phyloP scores from a whole-genome alignment of 192 early-diverging fungal genomes.

The Entophlyctis luteolus region DNA sequence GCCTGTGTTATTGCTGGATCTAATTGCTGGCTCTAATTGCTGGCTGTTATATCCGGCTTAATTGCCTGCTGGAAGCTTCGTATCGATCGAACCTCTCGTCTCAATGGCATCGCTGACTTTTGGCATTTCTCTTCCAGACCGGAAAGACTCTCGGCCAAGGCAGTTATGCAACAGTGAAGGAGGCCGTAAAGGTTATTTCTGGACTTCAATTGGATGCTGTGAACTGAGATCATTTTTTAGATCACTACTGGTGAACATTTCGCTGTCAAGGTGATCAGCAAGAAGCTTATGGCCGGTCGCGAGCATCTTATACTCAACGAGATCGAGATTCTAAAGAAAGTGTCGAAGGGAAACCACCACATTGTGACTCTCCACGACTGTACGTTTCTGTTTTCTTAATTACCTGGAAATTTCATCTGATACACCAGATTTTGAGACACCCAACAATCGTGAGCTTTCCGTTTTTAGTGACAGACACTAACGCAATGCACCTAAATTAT shows the following conservation, averaged over 20 bases:
- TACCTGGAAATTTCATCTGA: constrained; percentile 39
- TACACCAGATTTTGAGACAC: constrained; percentile 47
- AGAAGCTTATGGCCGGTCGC: constrained; percentile 73
- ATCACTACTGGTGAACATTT: constrained; percentile 72
- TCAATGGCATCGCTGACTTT: too few relatives aligned
- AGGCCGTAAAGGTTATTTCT: constrained; percentile 50
- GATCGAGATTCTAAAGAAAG: constrained; percentile 76
- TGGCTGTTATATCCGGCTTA: too few relatives aligned
- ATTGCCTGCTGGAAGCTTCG: too few relatives aligned
- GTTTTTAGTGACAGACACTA: not conserved
- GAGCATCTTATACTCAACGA: constrained; percentile 88
- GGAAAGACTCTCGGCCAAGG: constrained; percentile 49
- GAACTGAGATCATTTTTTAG: too few relatives aligned
- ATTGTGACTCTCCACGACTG: constrained; percentile 83
- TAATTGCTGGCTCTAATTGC: too few relatives aligned
- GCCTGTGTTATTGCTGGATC: not conserved
- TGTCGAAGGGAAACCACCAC: constrained; percentile 77
- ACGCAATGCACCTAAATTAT: not conserved
- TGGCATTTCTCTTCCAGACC: constrained; percentile 36
- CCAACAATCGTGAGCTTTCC: constrained; percentile 44
- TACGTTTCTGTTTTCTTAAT: constrained; percentile 33
- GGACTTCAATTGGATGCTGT: too few relatives aligned
- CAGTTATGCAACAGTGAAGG: constrained; percentile 51
- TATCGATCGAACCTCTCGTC: too few relatives aligned
- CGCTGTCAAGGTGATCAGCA: constrained; percentile 91